These are phyloP conservation scores for Collybiopsis luxurians DNA, from an alignment of 768 basidiomycete genomes.

Conservation along the genomic window DNA sequence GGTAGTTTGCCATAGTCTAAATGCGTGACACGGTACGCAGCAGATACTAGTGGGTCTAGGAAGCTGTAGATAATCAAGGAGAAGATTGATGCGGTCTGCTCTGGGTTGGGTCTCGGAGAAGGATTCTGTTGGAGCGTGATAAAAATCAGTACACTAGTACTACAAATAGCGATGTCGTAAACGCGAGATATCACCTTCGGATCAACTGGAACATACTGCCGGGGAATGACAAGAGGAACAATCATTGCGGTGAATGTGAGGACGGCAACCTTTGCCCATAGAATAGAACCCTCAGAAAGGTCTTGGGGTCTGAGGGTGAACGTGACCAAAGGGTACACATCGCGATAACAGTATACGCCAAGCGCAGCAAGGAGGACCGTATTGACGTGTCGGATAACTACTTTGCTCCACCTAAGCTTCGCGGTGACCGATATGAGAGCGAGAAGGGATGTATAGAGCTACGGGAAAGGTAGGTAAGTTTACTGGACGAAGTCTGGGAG, in stretches of 20 bases:
- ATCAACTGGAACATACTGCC: constrained; percentile 57
- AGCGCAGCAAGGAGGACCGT: constrained; percentile 46
- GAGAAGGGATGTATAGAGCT: constrained; percentile 46
- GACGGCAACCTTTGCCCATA: constrained; percentile 54
- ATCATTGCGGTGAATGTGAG: constrained; percentile 42
- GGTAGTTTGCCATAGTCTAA: constrained; percentile 32
- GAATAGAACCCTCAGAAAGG: constrained; percentile 37
- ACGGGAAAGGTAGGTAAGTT: background rate
- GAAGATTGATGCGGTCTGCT: constrained; percentile 43
- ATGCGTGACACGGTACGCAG: constrained; percentile 27
- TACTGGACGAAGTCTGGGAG: background rate
- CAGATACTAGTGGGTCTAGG: constrained; percentile 32
- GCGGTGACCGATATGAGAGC: constrained; percentile 38
- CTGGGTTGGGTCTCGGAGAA: constrained; percentile 28
- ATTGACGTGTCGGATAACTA: constrained; percentile 44
- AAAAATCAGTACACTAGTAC: background rate
- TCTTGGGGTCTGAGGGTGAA: constrained; percentile 52
- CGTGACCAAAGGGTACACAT: constrained; percentile 58
- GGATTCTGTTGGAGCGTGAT: constrained; percentile 10
- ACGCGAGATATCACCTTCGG: constrained; percentile 37
- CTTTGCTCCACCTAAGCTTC: constrained; percentile 31
- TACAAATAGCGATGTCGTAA: background rate
- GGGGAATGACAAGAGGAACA: constrained; percentile 55
- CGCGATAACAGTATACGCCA: constrained; percentile 52
- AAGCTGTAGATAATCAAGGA: constrained; percentile 38